Base-by-base conservation (phyloP, 768 basidiomycete genomes). In the Ramaria rubella region DNA sequence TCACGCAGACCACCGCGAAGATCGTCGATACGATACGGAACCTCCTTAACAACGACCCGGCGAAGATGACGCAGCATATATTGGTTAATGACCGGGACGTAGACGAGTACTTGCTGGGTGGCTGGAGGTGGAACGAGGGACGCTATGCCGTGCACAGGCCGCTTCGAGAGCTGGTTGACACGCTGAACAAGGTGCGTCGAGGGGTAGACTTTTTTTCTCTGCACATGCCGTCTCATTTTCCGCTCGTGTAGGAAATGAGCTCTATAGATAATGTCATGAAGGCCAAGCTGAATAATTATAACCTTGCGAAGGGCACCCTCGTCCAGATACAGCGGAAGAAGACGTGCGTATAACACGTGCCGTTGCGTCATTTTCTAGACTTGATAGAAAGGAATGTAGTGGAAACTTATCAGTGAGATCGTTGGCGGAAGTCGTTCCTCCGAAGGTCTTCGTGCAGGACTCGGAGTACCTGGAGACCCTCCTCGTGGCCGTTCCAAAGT, bases 211-310 rank as follows among this genome's bases (percentile, higher is more conserved):
- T 27, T 24, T 14, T 8, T 48, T 48, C 46, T 30, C 46, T 29
- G 4, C 15, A 17, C 23, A 48, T 26, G 23, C 23, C 12, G 50
- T 59, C 58, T 43, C 50, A 53, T 50, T 42, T 53, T 55, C 63
- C 19, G 5, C n/a, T n/a, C n/a, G n/a, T n/a, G n/a, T 66, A 94
- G 94, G 96, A 98, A 77, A 91, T 95, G 83, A 77, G 77, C 23
- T 92, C 91, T 21, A 93, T 98, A 60, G 96, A 99, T 70, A 90
- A 88, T 66, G 84, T 89, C 36, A 89, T 96, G 81, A 95, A 95
- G 74, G 76, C 83, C 40, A 97, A 96, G 71, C 73, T 93, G 38
- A 89, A 86, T 63, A 86, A 83, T 66, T 99, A 99, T 72, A 94
- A 94, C 67, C 74, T 95, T 12, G 88, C 92, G 49, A 99, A 99